phyloP scores from a whole-genome alignment of 805 yeast genomes.

The Wickerhamiella kazuoi region DNA sequence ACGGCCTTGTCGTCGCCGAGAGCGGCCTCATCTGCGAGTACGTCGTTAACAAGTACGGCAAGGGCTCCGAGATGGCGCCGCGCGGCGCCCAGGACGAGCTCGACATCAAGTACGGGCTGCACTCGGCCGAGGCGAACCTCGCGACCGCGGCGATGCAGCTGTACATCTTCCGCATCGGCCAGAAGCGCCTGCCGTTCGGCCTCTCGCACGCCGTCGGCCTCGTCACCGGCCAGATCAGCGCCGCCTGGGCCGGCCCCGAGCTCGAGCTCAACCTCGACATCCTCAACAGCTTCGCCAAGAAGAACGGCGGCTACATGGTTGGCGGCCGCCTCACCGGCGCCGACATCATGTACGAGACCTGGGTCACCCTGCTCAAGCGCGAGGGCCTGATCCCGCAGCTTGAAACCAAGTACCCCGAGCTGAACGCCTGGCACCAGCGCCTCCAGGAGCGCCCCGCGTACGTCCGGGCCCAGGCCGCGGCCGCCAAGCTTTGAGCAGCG shows the following conservation, averaged over 20 bases:
- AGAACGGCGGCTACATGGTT: slow-evolving; percentile 36
- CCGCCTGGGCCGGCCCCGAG: slow-evolving; percentile 33
- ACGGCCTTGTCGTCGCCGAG: slow-evolving; percentile 31
- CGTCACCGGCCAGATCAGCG: slow-evolving; percentile 30
- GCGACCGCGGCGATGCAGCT: slow-evolving; percentile 30
- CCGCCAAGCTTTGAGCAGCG: neutral
- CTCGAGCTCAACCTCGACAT: slow-evolving; percentile 24
- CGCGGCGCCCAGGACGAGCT: slow-evolving; percentile 24
- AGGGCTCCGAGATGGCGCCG: slow-evolving; percentile 23
- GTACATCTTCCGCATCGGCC: slow-evolving; percentile 20
- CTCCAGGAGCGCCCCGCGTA: slow-evolving; percentile 6
- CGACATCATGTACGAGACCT: slow-evolving; percentile 28
- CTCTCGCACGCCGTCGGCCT: slow-evolving; percentile 20
- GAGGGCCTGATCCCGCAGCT: neutral
- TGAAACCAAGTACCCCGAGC: slow-evolving; percentile 8
- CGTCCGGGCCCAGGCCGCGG: neutral
- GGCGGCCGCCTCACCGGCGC: slow-evolving; percentile 42
- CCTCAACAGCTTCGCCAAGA: slow-evolving; percentile 25
- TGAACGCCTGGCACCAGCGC: slow-evolving; percentile 9
- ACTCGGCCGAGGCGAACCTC: slow-evolving; percentile 42
- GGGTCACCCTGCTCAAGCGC: neutral
- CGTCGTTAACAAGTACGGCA: slow-evolving; percentile 33
- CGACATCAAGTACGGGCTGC: slow-evolving; percentile 31
- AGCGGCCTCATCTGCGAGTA: slow-evolving; percentile 41
- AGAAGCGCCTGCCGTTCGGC: slow-evolving; percentile 1